phyloP scores from a whole-genome alignment of 208 protist species.

The Crithidia expoeki region DNA sequence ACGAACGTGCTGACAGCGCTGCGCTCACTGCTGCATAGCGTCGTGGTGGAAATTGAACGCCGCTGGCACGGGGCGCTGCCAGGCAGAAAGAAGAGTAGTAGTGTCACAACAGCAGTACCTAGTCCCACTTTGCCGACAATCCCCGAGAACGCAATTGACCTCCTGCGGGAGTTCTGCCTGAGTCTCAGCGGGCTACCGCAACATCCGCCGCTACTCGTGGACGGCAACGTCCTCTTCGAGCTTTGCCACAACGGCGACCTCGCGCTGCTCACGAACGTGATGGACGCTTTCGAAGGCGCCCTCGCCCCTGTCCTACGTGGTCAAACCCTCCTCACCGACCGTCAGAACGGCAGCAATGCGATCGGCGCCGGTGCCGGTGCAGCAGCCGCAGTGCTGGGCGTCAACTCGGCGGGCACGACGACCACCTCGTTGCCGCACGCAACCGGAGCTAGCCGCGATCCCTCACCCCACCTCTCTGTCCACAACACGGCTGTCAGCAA shows the following conservation, averaged over 20 bases:
- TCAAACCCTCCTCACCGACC: conserved; percentile 41
- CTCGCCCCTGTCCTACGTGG: conserved; percentile 65
- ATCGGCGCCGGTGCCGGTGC: not conserved
- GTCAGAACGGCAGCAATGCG: conserved; percentile 16
- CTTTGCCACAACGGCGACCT: conserved; percentile 59
- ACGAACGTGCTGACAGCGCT: conserved; percentile 36
- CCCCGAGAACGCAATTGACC: conserved; percentile 22
- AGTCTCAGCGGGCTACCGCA: conserved; percentile 32
- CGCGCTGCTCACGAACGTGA: conserved; percentile 37
- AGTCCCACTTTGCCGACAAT: conserved; percentile 7
- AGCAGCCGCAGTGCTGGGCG: not conserved
- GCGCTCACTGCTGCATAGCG: conserved; percentile 34
- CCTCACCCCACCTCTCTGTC: conserved; percentile 25
- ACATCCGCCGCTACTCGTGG: conserved; percentile 51
- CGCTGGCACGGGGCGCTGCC: conserved; percentile 16
- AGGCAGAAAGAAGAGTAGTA: not conserved
- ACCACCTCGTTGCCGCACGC: conserved; percentile 4
- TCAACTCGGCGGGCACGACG: not conserved
- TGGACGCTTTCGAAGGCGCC: conserved; percentile 53
- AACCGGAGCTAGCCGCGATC: conserved; percentile 10
- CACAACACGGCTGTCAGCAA: not conserved
- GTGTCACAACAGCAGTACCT: not conserved
- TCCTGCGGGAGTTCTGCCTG: conserved; percentile 38
- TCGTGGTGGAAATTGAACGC: conserved; percentile 31
- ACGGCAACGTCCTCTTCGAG: conserved; percentile 41